Base-by-base conservation (phyloP, 164 flowering plant species). In the Malania oleifera region DNA sequence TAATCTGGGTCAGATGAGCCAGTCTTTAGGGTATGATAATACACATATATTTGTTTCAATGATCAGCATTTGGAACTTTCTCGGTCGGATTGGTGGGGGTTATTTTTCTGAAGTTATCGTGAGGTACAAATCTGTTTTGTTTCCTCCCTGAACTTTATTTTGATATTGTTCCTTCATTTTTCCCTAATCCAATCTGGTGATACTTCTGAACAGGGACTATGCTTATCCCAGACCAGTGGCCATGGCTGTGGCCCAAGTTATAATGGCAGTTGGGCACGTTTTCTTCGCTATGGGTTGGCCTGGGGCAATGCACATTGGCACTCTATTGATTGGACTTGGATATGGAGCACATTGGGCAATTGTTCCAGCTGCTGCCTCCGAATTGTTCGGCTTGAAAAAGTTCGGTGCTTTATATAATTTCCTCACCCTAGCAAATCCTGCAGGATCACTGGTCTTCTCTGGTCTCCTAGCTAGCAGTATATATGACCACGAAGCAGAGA, bases 321-420 rank as follows among this genome's bases (percentile, higher is more conserved):
- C 99, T 35, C 72, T 91, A 12, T 27, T 95, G 56, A 85, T 82
- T 18, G 99, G 99, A 20, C 95, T 95, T n/a, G 93, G 99, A 4
- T 95, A 85, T 59, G 99, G 99, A 11, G 96, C 97, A 6, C 99
- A 91, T 60, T 95, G 99, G 99, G 93, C 99, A 7, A 80, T 95
- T 46, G 87, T 85, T 18, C 97, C 97, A 4, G 97, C 99, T 48
- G 74, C 95, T 25, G 91, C 91, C n/a, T 95, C 99, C 1, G 99
- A 95, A 70, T 66, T 95, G 37, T 95, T 95, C 69, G 99, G 99
- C 61, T 62, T 95, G 73, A 95, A 85, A 68, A 91, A 81, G 17
- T 95, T 91, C 40, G 97, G 93, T 3, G 91, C 96, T 9, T 55
- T 95, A 46, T 95, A 91, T 78, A 95, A 95, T 75, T 95, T 95